Percentiles rank a stretch among this genome's conserved stretches.
These are phyloP conservation scores for Ascocoryne sarcoides DNA, from an alignment of 2,329 filamentous ascomycete species.

Conservation along the genomic window DNA sequence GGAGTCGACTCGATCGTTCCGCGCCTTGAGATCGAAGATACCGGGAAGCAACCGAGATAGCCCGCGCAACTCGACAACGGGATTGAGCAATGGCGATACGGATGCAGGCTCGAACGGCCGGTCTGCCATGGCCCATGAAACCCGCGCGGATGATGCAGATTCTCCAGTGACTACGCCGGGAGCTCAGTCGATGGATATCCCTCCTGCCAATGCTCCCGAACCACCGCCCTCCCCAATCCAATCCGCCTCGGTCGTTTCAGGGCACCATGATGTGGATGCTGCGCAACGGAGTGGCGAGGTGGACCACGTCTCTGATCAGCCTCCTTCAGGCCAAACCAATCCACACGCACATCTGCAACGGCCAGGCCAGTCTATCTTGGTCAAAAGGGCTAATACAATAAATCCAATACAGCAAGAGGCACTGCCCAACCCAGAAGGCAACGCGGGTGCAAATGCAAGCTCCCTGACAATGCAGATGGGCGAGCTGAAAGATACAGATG, in stretches of 20 bases:
- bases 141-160: constrained; percentile 33
- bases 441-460: constrained; percentile 38
- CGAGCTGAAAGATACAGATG: constrained; percentile 83
- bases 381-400: constrained; percentile 60
- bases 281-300: constrained; percentile 86
- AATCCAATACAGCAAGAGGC: constrained; percentile 49
- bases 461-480: constrained; percentile 66
- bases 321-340: constrained; percentile 59
- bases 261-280: constrained; percentile 68
- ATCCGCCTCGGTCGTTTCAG: constrained; percentile 61
- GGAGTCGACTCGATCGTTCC: constrained; percentile 80
- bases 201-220: too few species aligned
- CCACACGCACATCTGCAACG: constrained; percentile 51
- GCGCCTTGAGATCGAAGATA: constrained; percentile 76
- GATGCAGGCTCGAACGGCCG: constrained; percentile 47
- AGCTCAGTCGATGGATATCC: constrained; percentile 41
- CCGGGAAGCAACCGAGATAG: constrained; percentile 71
- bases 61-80: constrained; percentile 63
- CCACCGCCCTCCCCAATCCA: constrained; percentile 83
- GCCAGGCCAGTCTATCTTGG: constrained; percentile 81
- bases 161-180: constrained; percentile 37
- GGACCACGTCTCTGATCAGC: constrained; percentile 86
- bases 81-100: constrained; percentile 45
- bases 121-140: constrained; percentile 35
- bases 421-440: constrained; percentile 30